phyloP scores from a whole-genome alignment of 805 yeast species.

The Torulaspora gathmanii region DNA sequence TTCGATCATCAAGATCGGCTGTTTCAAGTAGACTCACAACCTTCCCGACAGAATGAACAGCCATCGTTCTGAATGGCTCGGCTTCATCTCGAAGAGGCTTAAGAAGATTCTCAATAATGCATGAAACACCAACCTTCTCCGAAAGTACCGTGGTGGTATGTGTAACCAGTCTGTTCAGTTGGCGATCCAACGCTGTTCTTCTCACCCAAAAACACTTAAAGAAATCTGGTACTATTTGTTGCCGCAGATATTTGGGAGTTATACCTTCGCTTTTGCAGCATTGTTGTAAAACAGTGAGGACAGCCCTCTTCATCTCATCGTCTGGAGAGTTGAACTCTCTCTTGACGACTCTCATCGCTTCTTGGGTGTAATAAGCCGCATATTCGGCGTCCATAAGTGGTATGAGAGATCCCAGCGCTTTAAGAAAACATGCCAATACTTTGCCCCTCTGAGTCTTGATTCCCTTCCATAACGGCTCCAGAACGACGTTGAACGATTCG shows the following conservation, averaged over 20 bases:
- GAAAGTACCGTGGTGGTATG: conserved; percentile 69
- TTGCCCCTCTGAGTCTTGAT: conserved; percentile 72
- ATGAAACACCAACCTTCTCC: conserved; percentile 59
- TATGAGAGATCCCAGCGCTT: conserved; percentile 71
- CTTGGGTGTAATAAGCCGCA: conserved; percentile 70
- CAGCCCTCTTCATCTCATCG: conserved; percentile 77
- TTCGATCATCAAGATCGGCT: conserved; percentile 55
- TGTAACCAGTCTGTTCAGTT: conserved; percentile 55
- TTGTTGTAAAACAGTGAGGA: conserved; percentile 61
- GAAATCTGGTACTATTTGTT: conserved; percentile 55
- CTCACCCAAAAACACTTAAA: conserved; percentile 77
- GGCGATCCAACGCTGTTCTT: conserved; percentile 65
- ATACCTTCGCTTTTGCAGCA: conserved; percentile 61
- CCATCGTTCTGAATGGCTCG: conserved; percentile 74
- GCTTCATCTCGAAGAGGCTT: conserved; percentile 71
- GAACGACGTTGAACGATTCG: conserved; percentile 69
- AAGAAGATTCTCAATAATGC: conserved; percentile 53
- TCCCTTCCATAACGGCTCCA: conserved; percentile 81
- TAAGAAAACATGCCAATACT: conserved; percentile 67
- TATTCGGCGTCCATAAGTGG: conserved; percentile 86
- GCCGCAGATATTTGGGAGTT: conserved; percentile 45
- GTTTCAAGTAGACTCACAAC: conserved; percentile 49
- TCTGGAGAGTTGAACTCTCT: conserved; percentile 79
- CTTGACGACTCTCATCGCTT: conserved; percentile 59
- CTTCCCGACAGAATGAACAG: conserved; percentile 61